phyloP scores from a whole-genome alignment of 2,329 filamentous ascomycete species.

The Ceratocystis variospora region DNA sequence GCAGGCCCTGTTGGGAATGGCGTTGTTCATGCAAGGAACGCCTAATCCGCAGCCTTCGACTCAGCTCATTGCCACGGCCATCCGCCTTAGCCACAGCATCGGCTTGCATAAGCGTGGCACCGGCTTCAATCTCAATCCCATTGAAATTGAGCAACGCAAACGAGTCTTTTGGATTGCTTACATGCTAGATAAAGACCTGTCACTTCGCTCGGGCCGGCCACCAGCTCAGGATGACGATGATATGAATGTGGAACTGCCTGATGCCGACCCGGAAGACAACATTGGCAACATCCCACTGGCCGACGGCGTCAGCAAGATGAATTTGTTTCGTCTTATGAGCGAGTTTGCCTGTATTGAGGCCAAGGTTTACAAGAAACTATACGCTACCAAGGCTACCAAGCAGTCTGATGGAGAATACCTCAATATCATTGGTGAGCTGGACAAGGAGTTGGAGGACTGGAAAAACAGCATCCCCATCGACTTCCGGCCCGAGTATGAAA shows the following conservation, averaged over 20 bases:
- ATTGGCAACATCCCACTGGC: slow-evolving; percentile 87
- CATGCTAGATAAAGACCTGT: slow-evolving; percentile 50
- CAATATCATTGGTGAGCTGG: slow-evolving; percentile 89
- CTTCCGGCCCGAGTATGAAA: slow-evolving; percentile 93
- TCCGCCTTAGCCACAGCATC: slow-evolving; percentile 82
- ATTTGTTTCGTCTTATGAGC: slow-evolving; percentile 85
- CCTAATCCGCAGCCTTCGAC: slow-evolving; percentile 93
- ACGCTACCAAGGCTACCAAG: slow-evolving; percentile 82
- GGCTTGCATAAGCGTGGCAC: slow-evolving; percentile 87
- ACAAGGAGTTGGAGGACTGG: slow-evolving; percentile 82
- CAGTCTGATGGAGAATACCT: slow-evolving; percentile 85
- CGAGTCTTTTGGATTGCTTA: slow-evolving; percentile 54
- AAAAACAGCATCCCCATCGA: slow-evolving; percentile 91
- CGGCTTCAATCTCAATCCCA: slow-evolving; percentile 81
- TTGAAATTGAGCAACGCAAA: slow-evolving; percentile 80
- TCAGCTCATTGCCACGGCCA: slow-evolving; percentile 78
- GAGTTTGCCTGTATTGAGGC: slow-evolving; percentile 85
- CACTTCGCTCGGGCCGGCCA: slow-evolving; percentile 44
- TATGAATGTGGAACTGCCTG: slow-evolving; percentile 93
- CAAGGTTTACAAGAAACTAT: slow-evolving; percentile 83
- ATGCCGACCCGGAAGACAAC: slow-evolving; percentile 78
- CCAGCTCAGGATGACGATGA: slow-evolving; percentile 51
- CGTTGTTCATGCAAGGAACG: slow-evolving; percentile 87
- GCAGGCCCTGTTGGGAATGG: slow-evolving; percentile 85
- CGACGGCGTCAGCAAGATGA: slow-evolving; percentile 83